phyloP scores from a whole-genome alignment of 164 flowering plant species.

The Magnolia kwangsiensis region DNA sequence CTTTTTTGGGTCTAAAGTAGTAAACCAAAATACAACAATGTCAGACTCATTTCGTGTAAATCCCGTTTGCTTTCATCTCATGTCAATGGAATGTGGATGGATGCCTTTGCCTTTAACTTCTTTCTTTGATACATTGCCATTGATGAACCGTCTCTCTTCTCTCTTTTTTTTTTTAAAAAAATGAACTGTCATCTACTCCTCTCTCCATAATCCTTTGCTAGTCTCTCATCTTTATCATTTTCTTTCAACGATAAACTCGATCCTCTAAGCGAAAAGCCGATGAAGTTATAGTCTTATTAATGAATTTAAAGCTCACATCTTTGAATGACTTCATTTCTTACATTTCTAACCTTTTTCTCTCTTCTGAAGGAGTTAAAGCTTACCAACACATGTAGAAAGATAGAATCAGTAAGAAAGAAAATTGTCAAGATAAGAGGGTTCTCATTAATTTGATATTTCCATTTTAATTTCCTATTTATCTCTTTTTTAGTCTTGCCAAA shows the following conservation, averaged over 20 bases:
- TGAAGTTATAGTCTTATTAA: not conserved
- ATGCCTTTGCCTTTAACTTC: not conserved
- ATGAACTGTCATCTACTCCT: not conserved
- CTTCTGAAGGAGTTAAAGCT: not conserved
- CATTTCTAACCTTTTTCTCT: not conserved
- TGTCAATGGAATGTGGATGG: constrained; percentile 3
- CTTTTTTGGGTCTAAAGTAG: not conserved
- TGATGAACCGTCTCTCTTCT: not conserved
- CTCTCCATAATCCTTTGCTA: not conserved
- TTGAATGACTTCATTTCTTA: not conserved
- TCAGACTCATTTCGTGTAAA: constrained; percentile 24
- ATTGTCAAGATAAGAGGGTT: not conserved
- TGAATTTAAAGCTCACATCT: not conserved
- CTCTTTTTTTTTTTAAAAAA: not conserved
- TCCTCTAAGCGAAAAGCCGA: not conserved
- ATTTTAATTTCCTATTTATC: not conserved
- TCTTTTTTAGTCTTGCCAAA: not conserved
- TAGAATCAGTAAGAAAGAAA: not conserved
- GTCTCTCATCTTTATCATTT: not conserved
- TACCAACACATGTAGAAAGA: not conserved
- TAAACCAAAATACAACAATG: constrained; percentile 14
- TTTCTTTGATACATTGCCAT: constrained; percentile 1
- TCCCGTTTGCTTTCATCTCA: constrained; percentile 19
- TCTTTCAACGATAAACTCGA: not conserved
- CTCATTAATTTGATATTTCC: not conserved